A percentile compares a stretch with the other conserved stretches of the same genome.
Evolutionary conservation across 345 rosid species (phyloP).

Genomic region (Cardiospermum halicacabum): DNA sequence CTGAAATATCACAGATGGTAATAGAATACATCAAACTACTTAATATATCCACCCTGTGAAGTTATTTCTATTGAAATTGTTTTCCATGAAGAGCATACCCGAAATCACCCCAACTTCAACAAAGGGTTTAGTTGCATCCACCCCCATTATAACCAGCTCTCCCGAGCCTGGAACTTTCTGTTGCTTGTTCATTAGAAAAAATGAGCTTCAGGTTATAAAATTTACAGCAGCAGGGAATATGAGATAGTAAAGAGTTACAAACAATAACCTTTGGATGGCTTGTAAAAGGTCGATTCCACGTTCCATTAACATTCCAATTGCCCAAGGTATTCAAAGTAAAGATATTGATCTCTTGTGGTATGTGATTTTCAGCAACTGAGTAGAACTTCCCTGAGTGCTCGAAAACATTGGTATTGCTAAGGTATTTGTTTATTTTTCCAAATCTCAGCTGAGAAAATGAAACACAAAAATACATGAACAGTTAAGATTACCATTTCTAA

Average conservation of each 20-base stretch:
- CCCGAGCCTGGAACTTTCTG: slow-evolving; percentile 33
- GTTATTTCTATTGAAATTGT: not conserved
- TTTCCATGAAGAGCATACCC: slow-evolving; percentile 13
- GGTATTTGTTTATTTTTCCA: slow-evolving; percentile 26
- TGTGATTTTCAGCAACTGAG: slow-evolving; percentile 30
- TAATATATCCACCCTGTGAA: not conserved
- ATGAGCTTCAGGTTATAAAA: not conserved
- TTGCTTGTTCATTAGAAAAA: not conserved
- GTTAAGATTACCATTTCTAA: not conserved
- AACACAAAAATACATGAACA: not conserved
- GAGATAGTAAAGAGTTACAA: not conserved
- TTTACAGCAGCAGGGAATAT: not conserved
- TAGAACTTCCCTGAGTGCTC: slow-evolving; percentile 37
- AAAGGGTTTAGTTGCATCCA: slow-evolving; percentile 28
- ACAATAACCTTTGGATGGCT: slow-evolving; percentile 43
- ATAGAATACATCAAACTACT: not conserved
- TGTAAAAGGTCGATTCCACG: slow-evolving; percentile 41
- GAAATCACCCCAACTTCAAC: slow-evolving; percentile 38
- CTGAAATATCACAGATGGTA: not conserved
- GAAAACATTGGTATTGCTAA: slow-evolving; percentile 37
- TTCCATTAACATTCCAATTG: slow-evolving; percentile 34
- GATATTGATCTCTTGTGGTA: slow-evolving; percentile 42
- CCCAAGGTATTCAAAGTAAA: slow-evolving; percentile 20
- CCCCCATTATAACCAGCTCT: slow-evolving; percentile 35
- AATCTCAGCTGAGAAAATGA: slow-evolving; percentile 28